Evolutionary conservation across 2,329 filamentous ascomycete species (phyloP).

Genomic region (Xylaria sp.): DNA sequence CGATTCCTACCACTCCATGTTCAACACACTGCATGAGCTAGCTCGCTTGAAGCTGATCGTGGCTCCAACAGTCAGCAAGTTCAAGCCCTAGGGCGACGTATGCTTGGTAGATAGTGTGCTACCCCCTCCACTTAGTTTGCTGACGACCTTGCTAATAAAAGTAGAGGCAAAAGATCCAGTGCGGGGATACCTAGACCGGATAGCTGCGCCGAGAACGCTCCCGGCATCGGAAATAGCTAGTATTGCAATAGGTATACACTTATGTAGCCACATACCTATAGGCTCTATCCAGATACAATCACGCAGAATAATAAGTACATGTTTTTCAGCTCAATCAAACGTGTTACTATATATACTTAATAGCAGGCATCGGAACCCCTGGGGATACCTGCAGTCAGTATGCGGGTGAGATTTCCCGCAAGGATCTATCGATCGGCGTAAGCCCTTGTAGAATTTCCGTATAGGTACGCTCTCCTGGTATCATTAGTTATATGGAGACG

Average conservation of each 20-base stretch:
- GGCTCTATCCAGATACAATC: neutral
- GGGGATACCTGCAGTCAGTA: too few species aligned
- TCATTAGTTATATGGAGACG: too few species aligned
- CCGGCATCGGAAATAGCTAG: neutral
- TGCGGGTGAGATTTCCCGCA: too few species aligned
- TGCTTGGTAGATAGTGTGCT: neutral
- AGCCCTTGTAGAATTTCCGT: too few species aligned
- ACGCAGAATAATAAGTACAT: neutral
- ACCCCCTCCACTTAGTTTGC: neutral
- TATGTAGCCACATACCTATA: neutral
- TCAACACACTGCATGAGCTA: slow-evolving; percentile 6
- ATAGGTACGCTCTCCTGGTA: too few species aligned
- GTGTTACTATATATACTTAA: neutral
- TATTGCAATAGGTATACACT: neutral
- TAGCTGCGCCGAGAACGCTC: neutral
- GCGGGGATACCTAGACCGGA: neutral
- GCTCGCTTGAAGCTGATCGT: slow-evolving; percentile 6
- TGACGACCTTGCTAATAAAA: neutral
- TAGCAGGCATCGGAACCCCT: neutral
- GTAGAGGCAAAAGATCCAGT: neutral
- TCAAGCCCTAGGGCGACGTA: neutral
- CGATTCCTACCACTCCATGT: slow-evolving; percentile 14
- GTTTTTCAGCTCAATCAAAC: neutral
- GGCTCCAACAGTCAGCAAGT: slow-evolving; percentile 4
- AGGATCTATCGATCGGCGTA: too few species aligned